Evolutionary conservation across 208 protist species (phyloP), one percentile per base, ranked within the genome.

Genomic region (Naegleria lovaniensis): DNA sequence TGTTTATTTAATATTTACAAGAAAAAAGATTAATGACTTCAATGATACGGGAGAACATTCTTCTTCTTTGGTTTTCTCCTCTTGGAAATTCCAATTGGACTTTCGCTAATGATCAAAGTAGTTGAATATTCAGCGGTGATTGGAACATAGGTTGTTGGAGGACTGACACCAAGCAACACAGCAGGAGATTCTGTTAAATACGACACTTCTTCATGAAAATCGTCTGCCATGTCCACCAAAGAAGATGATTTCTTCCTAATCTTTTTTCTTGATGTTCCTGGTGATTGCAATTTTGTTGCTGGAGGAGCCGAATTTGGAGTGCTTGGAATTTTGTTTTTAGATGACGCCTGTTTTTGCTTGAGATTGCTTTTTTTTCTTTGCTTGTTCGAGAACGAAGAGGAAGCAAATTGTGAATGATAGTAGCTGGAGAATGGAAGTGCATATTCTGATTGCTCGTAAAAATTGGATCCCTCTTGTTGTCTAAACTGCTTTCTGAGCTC

Each of bases 401-500:
- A 36, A 9, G 67, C 67, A 79, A 36, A 79, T 25, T 79, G 67
- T 0, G 16, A 29, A 79, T 79, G 67, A 33, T 79, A 79, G n/a
- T 36, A 79, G 36, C 25, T 79, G 7, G 67, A 79, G 25, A 79
- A 79, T 36, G 67, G 67, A 36, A 79, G 29, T 9, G 67, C 67
- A 79, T 79, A 79, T 36, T 79, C 67, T 2, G 67, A 79, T 79
- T 79, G 67, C 36, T 79, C 67, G n/a, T 79, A 79, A 79, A 79
- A 79, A 13, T 33, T 33, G 25, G 67, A 79, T 79, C 67, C 67
- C n/a, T 79, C 67, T 79, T 79, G 67, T 79, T 79, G 67, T 88
- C 85, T 88, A 1, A 58, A 48, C 4, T 59, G 6, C 22, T 67
- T 89, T 89, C 48, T 89, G 7, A 41, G 15, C 7, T 67, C 48